Percentiles rank a stretch among this genome's conserved stretches.
phyloP scores from a whole-genome alignment of 1,284 basidiomycete species.

The Heterobasidion parviporum region DNA sequence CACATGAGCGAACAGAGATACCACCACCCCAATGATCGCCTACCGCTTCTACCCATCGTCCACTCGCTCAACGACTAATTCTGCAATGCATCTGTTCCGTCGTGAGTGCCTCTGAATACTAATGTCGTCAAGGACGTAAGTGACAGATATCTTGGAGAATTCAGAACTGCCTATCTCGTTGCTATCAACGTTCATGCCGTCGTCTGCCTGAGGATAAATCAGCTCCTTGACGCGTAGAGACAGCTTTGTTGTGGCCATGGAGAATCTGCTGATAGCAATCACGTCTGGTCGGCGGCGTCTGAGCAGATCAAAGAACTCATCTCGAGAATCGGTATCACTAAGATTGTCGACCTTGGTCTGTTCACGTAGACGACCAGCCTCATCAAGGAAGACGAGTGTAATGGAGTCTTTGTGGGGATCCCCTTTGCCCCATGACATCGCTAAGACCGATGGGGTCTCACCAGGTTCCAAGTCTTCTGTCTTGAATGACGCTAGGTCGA shows the following conservation, averaged over 20 bases:
- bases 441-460: conserved; percentile 79
- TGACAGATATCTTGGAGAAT: conserved; percentile 38
- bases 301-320: conserved; percentile 79
- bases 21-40: too few relatives aligned
- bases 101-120: too few relatives aligned
- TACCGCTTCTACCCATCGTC: too few relatives aligned
- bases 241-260: conserved; percentile 72
- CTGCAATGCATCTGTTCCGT: too few relatives aligned
- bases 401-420: conserved; percentile 90
- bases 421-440: conserved; percentile 92
- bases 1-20: too few relatives aligned
- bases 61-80: too few relatives aligned
- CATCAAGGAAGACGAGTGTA: conserved; percentile 79
- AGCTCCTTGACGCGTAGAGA: conserved; percentile 57
- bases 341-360: conserved; percentile 87
- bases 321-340: conserved; percentile 53
- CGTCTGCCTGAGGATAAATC: conserved; percentile 16
- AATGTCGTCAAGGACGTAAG: conserved; percentile 86
- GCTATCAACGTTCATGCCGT: conserved; percentile 11
- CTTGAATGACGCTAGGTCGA: conserved; percentile 70
- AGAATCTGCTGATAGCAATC: conserved; percentile 86
- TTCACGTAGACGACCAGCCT: conserved; percentile 83
- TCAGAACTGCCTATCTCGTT: conserved; percentile 5
- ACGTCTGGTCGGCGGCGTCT: conserved; percentile 81
- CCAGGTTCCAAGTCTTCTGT: conserved; percentile 57